Percentiles rank a stretch among this genome's conserved stretches.
phyloP scores from a whole-genome alignment of 2,329 filamentous ascomycete species.

The Epichloe sylvatica region DNA sequence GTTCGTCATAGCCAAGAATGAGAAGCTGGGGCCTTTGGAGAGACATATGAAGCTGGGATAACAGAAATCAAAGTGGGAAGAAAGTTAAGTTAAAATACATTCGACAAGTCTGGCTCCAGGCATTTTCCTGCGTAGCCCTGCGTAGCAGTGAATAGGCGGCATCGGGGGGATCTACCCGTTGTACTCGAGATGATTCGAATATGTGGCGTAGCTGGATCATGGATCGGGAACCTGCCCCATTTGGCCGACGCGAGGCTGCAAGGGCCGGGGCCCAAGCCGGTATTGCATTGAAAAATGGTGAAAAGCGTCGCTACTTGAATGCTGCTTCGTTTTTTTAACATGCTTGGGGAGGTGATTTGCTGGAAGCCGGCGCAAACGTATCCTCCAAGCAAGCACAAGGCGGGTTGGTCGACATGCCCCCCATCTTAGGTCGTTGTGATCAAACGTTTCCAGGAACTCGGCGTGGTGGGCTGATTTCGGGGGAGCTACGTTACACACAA shows the following conservation, averaged over 20 bases:
- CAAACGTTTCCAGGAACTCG: no score
- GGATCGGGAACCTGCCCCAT: not conserved
- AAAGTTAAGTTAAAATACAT: not conserved
- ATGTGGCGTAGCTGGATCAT: no score
- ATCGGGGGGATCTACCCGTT: not conserved
- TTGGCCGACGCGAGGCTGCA: not conserved
- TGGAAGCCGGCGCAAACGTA: no score
- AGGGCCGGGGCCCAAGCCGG: not conserved
- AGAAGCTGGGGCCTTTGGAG: not conserved
- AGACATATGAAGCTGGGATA: not conserved
- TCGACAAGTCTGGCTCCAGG: not conserved
- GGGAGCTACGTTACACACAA: no score
- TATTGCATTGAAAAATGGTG: no score
- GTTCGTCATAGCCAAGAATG: not conserved
- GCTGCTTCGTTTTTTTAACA: no score
- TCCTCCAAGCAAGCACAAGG: no score
- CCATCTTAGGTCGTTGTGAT: no score
- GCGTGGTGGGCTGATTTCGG: no score
- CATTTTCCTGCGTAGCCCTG: not conserved
- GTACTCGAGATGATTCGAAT: no score
- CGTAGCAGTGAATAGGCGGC: not conserved
- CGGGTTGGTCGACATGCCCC: no score
- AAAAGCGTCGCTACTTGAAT: not conserved
- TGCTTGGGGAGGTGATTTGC: no score
- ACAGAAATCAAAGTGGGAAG: not conserved